A percentile compares a stretch with the other conserved stretches of the same genome.
Conservation (phyloP, 2,329 filamentous ascomycete species). For the Cercospora sojina region DNA sequence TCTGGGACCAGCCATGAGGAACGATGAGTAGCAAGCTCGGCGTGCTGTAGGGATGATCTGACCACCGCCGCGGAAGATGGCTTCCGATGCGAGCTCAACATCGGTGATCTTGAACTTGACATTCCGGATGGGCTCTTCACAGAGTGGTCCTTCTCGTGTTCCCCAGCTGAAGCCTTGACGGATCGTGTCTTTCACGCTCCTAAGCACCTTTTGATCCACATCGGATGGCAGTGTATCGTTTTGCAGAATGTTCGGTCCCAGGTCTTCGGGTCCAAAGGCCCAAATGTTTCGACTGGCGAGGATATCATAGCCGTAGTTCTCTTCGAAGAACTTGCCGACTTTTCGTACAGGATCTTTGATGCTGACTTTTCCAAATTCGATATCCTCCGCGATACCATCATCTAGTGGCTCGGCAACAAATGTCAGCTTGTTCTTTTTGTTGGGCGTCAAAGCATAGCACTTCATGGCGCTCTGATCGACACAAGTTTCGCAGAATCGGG, state of each 20-base stretch:
- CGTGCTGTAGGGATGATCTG: conserved; percentile 96
- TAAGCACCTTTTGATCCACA: conserved; percentile 87
- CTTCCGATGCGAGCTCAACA: conserved; percentile 78
- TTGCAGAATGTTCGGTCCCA: conserved; percentile 90
- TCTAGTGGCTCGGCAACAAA: conserved; percentile 97
- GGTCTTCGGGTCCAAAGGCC: conserved; percentile 96
- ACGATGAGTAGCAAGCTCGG: conserved; percentile 90
- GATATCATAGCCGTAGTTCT: conserved; percentile 95
- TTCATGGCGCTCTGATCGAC: conserved; percentile 97
- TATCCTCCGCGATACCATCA: conserved; percentile 90
- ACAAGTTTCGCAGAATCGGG: conserved; percentile 95
- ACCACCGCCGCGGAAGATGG: conserved; percentile 91
- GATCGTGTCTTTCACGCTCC: conserved; percentile 85
- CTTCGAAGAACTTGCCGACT: conserved; percentile 95
- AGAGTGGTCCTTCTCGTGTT: conserved; percentile 88
- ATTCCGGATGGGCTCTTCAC: conserved; percentile 98
- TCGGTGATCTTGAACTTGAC: conserved; percentile 97
- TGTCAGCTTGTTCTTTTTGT: conserved; percentile 99
- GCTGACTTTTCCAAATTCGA: conserved; percentile 83
- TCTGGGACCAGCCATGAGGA: conserved; percentile 92
- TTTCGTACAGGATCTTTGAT: conserved; percentile 91
- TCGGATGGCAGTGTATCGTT: conserved; percentile 94
- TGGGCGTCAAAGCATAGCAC: conserved; percentile 95
- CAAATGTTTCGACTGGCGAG: conserved; percentile 93
- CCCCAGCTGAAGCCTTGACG: conserved; percentile 97